phyloP scores from a whole-genome alignment of 2,329 filamentous ascomycete genomes.

The Fusarium sp. region DNA sequence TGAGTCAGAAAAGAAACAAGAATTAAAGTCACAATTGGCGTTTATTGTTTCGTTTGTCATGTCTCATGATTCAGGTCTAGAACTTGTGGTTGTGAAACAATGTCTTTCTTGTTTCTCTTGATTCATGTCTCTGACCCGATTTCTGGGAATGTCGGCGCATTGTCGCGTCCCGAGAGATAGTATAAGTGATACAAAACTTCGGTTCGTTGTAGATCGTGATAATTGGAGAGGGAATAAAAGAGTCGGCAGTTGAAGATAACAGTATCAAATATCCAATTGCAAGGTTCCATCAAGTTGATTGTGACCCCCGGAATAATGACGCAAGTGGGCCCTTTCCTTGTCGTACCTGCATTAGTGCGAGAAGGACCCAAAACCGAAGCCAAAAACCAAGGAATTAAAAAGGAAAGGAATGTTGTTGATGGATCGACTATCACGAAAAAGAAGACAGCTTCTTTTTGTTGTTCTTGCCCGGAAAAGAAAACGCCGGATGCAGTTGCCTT shows the following conservation, averaged over 20 bases:
- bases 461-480: neutral
- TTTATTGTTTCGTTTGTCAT: constrained; percentile 6
- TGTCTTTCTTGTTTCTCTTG: constrained; percentile 17
- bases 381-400: neutral
- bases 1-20: constrained; percentile 9
- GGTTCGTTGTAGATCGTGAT: neutral
- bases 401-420: constrained; percentile 13
- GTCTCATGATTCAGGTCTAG: constrained; percentile 4
- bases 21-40: constrained; percentile 2
- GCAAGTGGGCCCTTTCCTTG: constrained; percentile 17
- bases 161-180: neutral
- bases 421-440: neutral
- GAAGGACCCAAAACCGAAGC: neutral
- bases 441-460: neutral
- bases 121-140: constrained; percentile 6
- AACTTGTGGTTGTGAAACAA: neutral
- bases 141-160: neutral
- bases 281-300: constrained; percentile 31
- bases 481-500: constrained; percentile 6
- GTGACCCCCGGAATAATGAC: constrained; percentile 30
- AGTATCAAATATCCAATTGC: neutral
- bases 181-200: neutral
- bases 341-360: constrained; percentile 35
- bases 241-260: constrained; percentile 12
- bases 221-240: neutral